A percentile compares a stretch with the other conserved stretches of the same genome.
phyloP scores from a whole-genome alignment of 2,329 filamentous ascomycete genomes.

The Colletotrichum lini region DNA sequence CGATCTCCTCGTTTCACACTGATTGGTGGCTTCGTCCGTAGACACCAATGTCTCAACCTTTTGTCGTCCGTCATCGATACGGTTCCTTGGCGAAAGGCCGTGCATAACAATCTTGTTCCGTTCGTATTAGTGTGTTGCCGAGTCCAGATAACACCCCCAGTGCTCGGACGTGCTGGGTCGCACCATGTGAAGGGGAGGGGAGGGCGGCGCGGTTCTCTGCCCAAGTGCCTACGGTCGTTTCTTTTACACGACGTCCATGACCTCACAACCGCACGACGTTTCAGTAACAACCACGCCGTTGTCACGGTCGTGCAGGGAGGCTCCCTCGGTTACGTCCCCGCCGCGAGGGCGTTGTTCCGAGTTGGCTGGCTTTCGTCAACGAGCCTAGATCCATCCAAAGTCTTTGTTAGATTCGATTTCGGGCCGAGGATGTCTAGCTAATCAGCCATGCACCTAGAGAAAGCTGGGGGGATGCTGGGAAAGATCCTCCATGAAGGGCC shows the following conservation, averaged over 20 bases:
- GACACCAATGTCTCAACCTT: conserved; percentile 27
- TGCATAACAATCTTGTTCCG: conserved; percentile 13
- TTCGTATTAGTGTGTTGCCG: background rate
- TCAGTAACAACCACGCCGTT: background rate
- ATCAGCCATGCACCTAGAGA: background rate
- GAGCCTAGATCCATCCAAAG: background rate
- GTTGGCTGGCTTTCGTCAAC: background rate
- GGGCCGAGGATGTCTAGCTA: conserved; percentile 3
- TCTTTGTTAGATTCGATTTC: background rate
- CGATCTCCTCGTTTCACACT: conserved; percentile 34
- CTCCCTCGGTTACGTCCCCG: background rate
- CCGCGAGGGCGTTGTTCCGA: background rate
- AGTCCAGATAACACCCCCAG: background rate
- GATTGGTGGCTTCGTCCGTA: conserved; percentile 35
- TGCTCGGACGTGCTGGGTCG: background rate
- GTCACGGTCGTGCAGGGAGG: background rate
- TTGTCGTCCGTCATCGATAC: conserved; percentile 5
- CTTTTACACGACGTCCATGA: conserved; percentile 25
- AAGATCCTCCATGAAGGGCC: background rate
- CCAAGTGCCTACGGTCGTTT: conserved; percentile 6
- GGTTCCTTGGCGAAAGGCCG: conserved; percentile 21
- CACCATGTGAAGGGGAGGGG: conserved; percentile 24
- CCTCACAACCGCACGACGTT: conserved; percentile 10
- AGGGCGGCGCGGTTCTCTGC: background rate
- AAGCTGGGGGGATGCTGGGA: conserved; percentile 21